phyloP scores from a whole-genome alignment of 768 basidiomycete genomes.

The Mycena vitilis region DNA sequence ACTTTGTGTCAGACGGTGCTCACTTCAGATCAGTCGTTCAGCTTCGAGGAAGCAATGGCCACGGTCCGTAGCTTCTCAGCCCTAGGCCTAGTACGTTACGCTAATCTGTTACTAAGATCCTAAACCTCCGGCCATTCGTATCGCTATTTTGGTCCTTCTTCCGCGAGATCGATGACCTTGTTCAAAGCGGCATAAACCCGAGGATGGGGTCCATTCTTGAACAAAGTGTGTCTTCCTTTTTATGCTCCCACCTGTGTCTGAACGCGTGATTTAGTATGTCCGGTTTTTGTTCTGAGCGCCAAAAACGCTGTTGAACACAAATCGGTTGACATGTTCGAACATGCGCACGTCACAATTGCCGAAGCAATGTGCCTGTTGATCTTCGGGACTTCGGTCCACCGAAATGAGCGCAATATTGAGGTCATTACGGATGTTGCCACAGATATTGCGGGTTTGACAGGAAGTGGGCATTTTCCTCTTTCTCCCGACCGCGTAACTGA shows the following conservation, averaged over 20 bases:
- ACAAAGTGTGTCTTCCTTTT: slow-evolving; percentile 24
- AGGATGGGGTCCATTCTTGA: slow-evolving; percentile 41
- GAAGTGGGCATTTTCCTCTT: slow-evolving; percentile 19
- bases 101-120: slow-evolving; percentile 35
- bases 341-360: slow-evolving; percentile 44
- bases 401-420: slow-evolving; percentile 36
- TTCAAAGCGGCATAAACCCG: slow-evolving; percentile 42
- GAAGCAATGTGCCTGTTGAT: slow-evolving; percentile 46
- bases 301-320: slow-evolving; percentile 3
- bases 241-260: neutral
- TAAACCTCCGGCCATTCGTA: slow-evolving; percentile 46
- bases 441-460: slow-evolving; percentile 33
- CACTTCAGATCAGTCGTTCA: slow-evolving; percentile 44
- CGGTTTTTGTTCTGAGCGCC: slow-evolving; percentile 36
- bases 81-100: neutral
- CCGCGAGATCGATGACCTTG: slow-evolving; percentile 44
- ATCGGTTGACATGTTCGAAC: slow-evolving; percentile 41
- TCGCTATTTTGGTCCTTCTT: slow-evolving; percentile 43
- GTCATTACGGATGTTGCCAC: slow-evolving; percentile 28
- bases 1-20: slow-evolving; percentile 43
- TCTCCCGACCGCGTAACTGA: neutral
- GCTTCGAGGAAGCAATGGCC: slow-evolving; percentile 48
- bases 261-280: slow-evolving; percentile 31
- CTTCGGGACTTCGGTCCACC: slow-evolving; percentile 32
- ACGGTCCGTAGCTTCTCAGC: slow-evolving; percentile 35